Evolutionary conservation across 192 early-diverging fungal genomes (phyloP), one percentile per base, ranked within the genome.

Genomic region (Obelidium mucronatum): DNA sequence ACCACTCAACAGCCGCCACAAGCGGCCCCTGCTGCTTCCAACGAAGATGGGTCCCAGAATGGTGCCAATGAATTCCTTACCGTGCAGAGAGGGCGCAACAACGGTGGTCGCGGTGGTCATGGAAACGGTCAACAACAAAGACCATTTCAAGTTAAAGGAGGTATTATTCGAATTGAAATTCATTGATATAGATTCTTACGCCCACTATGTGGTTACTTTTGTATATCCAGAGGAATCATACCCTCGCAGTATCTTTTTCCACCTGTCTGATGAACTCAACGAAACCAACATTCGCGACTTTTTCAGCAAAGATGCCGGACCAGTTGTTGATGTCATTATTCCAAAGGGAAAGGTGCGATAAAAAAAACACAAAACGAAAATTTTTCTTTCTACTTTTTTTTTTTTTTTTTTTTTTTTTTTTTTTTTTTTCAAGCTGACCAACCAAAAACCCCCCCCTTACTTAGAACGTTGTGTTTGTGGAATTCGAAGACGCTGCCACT

Each of bases 391-490:
- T 66, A 3, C 67, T 13, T 30, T 34, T 30, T n/a, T n/a, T n/a
- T n/a, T n/a, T n/a, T n/a, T n/a, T n/a, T n/a, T n/a, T n/a, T n/a
- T n/a, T n/a, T n/a, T n/a, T n/a, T n/a, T n/a, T n/a, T n/a, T n/a
- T n/a, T n/a, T n/a, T n/a, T n/a, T n/a, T n/a, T n/a, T n/a, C n/a
- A n/a, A n/a, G n/a, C n/a, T n/a, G n/a, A n/a, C n/a, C n/a, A n/a
- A 36, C 64, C 72, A 74, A 74, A 34, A 68, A 48, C 8, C 71
- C 82, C 81, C 69, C 67, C 8, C 80, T 86, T n/a, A n/a, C n/a
- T n/a, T n/a, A n/a, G n/a, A n/a, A n/a, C n/a, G n/a, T n/a, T 37
- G 91, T 89, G 1, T 91, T 92, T 78, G 89, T 93, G 31, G 92
- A 94, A 73, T 95, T 94, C 78, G 78, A 79, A 37, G 82, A 85